Base-by-base conservation (phyloP, 2,329 filamentous ascomycete genomes). In the Cadophora gregata region DNA sequence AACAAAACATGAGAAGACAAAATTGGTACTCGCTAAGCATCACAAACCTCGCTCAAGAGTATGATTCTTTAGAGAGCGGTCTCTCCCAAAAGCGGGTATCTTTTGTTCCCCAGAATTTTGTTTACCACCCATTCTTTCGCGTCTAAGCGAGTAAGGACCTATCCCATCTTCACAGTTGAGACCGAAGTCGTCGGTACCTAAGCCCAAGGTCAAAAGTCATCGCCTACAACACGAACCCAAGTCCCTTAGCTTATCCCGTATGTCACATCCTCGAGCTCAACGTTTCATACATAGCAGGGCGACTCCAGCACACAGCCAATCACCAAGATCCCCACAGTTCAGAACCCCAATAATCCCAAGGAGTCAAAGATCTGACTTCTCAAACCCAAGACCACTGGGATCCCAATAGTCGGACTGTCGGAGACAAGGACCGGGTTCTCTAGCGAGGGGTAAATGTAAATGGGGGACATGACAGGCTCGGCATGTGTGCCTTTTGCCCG, bases 401-500 rank as follows among this genome's bases (percentile, higher is more conserved):
- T 9, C 50, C 50, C 50, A 53, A 53, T 19, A 31, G 3, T 25
- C 50, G 50, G 50, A 31, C 25, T n/a, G 3, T 25, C 50, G 50
- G 50, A 31, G 14, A 9, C 10, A 53, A 19, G 50, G 50, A 53
- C 14, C 50, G 27, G 27, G 25, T 12, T 16, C 16, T 31, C 19
- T 58, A 42, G 33, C 21, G 21, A 58, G 55, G 55, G 33, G 55
- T 58, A 58, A 14, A 0, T 27, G 3, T 7, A 58, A 29, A n/a
- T n/a, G n/a, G n/a, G n/a, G n/a, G n/a, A n/a, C 24, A 8, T 58
- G 33, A 38, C 55, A 38, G 33, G 33, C 55, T 42, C 10, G 33
- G 31, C 55, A 25, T 58, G 12, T 38, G n/a, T 12, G 33, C 31
- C 55, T 25, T 58, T 36, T 58, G 33, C 55, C 33, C n/a, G 33